A percentile compares a stretch with the other conserved stretches of the same genome.
phyloP scores from a whole-genome alignment of 2,329 filamentous ascomycete genomes.

The Pleochaeta shiraiana region DNA sequence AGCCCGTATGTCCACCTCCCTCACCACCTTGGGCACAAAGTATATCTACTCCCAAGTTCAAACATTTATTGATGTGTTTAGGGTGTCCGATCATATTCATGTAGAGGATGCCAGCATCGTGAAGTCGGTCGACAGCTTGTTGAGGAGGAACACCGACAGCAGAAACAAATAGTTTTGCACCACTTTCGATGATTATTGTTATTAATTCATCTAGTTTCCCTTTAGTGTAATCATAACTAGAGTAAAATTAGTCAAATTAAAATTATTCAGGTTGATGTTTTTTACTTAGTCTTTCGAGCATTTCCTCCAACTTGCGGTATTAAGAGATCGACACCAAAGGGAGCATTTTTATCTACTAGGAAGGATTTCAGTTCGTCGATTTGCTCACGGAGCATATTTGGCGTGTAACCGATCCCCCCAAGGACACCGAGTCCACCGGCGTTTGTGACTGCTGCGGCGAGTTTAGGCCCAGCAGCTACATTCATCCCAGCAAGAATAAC shows the following conservation, averaged over 20 bases:
- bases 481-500: constrained; percentile 97
- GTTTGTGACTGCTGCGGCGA: constrained; percentile 92
- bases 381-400: constrained; percentile 91
- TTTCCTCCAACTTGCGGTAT: constrained; percentile 87
- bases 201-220: constrained; percentile 85
- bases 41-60: constrained; percentile 79
- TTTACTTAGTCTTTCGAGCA: constrained; percentile 81
- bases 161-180: constrained; percentile 84
- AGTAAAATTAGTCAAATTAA: neutral
- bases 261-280: neutral
- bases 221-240: constrained; percentile 99
- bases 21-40: constrained; percentile 98
- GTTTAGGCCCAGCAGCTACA: constrained; percentile 87
- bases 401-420: constrained; percentile 86
- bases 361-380: constrained; percentile 84
- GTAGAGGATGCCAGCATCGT: constrained; percentile 72
- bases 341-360: constrained; percentile 74
- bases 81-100: constrained; percentile 99
- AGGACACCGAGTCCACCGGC: constrained; percentile 93
- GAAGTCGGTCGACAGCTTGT: constrained; percentile 71
- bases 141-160: constrained; percentile 88
- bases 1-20: constrained; percentile 89
- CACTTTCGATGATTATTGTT: constrained; percentile 80
- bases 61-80: constrained; percentile 94
- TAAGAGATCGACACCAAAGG: constrained; percentile 85